Evolutionary conservation across 805 yeast species (phyloP), one percentile per base, ranked within the genome.

Genomic region (Candida taoyuanica): DNA sequence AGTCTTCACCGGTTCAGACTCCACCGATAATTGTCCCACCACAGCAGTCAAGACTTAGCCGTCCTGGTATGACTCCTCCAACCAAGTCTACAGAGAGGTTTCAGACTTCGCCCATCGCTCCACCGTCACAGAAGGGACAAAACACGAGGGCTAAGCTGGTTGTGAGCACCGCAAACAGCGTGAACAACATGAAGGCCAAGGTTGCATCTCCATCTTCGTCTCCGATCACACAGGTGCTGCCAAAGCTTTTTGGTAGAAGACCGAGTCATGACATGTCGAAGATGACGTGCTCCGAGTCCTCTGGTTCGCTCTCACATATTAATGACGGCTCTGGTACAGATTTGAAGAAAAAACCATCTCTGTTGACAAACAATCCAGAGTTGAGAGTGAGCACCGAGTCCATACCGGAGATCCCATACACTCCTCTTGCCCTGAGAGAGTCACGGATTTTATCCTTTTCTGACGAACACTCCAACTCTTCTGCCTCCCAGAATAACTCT

Each of bases 281-380:
- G 35, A 29, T 49, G 14, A 12, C 54, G 8, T 14, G 40, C 14
- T 49, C 56, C 4, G 50, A 40, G 16, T 53, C 59, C 2, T 33
- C 48, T 4, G 44, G 41, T 2, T 55, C 59, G 2, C 35, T 55
- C 24, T 34, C 55, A 3, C 48, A 44, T 26, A 55, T 55, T 29
- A 55, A 55, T 27, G 60, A 55, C 37, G 56, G 54, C 3, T 47
- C 58, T 7, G 46, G 34, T n/a, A 16, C 29, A 5, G 33, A 17
- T 9, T 25, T 33, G 25, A 16, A 7, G 7, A 34, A 30, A 13
- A 23, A 33, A 16, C 26, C 40, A 15, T 19, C 34, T 8, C 16
- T 33, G 13, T 18, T 34, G 17, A 4, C 31, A 8, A 40, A 40
- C 36, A 46, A 46, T 16, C 49, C 46, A 7, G 49, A 47, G 31